phyloP scores from a whole-genome alignment of 2,329 filamentous ascomycete genomes.

The Penicillium sp. region DNA sequence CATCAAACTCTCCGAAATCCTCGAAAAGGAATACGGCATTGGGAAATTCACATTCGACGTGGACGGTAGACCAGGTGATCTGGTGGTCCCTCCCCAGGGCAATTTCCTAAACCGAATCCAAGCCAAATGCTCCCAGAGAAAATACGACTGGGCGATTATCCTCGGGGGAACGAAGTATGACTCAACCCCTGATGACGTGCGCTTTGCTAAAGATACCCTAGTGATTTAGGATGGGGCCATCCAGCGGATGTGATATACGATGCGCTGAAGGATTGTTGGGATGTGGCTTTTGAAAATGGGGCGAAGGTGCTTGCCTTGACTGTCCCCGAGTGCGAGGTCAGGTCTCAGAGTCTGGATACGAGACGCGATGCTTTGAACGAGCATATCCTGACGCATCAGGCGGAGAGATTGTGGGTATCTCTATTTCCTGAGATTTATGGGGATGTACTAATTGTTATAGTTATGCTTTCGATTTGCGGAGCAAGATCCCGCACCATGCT shows the following conservation, averaged over 20 bases:
- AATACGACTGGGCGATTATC: too few relatives aligned
- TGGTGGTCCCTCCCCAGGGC: too few relatives aligned
- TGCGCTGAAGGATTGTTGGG: slow-evolving; percentile 49
- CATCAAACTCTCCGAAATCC: background rate
- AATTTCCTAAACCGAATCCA: too few relatives aligned
- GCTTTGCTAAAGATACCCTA: too few relatives aligned
- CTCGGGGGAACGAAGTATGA: too few relatives aligned
- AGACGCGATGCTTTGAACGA: slow-evolving; percentile 49
- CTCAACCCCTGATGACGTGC: too few relatives aligned
- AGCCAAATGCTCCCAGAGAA: too few relatives aligned
- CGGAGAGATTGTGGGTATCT: slow-evolving; percentile 50
- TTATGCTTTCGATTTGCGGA: slow-evolving; percentile 53
- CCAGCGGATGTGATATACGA: slow-evolving; percentile 44
- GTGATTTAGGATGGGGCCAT: slow-evolving; percentile 22
- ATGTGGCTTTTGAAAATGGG: slow-evolving; percentile 46
- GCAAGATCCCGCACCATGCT: slow-evolving; percentile 51
- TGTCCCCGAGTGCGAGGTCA: slow-evolving; percentile 50
- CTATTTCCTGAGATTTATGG: background rate
- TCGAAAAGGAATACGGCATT: background rate
- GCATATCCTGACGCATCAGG: slow-evolving; percentile 48
- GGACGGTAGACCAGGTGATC: too few relatives aligned
- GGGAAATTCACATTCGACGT: background rate
- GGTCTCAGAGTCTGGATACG: slow-evolving; percentile 26
- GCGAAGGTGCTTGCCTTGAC: slow-evolving; percentile 60
- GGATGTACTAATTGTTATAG: slow-evolving; percentile 32